phyloP scores from a whole-genome alignment of 345 rosid genomes.

The Eutrema japonicum region DNA sequence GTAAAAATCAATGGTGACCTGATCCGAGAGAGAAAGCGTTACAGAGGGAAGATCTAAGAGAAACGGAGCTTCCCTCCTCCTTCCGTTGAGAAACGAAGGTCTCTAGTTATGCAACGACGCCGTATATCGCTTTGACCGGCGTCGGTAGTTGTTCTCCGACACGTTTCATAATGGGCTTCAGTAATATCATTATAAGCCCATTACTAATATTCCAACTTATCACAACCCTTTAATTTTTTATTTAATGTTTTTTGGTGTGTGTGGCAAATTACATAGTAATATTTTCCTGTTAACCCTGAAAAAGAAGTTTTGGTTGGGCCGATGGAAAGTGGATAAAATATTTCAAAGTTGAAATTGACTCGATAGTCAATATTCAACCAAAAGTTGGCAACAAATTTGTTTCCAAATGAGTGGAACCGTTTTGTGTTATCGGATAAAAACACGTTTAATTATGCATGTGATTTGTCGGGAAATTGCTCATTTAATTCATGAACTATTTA shows the following conservation, averaged over 20 bases:
- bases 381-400: neutral
- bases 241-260: neutral
- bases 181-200: slow-evolving; percentile 15
- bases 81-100: slow-evolving; percentile 38
- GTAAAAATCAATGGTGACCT: neutral
- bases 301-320: neutral
- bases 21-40: slow-evolving; percentile 1
- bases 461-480: too few species aligned
- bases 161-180: slow-evolving; percentile 29
- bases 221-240: neutral
- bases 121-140: slow-evolving; percentile 30
- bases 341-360: too few species aligned
- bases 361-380: neutral
- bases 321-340: neutral
- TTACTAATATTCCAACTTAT: neutral
- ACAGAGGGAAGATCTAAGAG: slow-evolving; percentile 30
- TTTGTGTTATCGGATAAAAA: neutral
- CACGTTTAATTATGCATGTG: too few species aligned
- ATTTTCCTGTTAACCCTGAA: neutral
- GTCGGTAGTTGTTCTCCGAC: slow-evolving; percentile 13
- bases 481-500: too few species aligned
- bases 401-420: neutral
- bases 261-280: neutral
- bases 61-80: slow-evolving; percentile 32
- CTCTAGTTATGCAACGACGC: slow-evolving; percentile 21